Conservation (phyloP, 2,329 filamentous ascomycete species). For the Helicocarpus griseus region DNA sequence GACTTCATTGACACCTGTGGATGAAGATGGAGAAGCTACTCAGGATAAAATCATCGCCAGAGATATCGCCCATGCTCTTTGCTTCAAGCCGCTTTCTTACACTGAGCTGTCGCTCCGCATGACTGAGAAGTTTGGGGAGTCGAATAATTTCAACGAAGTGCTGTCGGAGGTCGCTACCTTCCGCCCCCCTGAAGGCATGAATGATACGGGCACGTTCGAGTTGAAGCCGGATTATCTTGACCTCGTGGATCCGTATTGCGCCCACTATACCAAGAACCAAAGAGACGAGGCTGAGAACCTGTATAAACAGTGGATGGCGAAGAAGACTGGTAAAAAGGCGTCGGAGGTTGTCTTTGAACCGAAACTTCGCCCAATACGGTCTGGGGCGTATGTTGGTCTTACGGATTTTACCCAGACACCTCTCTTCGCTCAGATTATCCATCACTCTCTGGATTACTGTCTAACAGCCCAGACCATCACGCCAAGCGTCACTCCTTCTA, state of each 20-base stretch:
- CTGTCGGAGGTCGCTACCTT: constrained; percentile 82
- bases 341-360: constrained; percentile 90
- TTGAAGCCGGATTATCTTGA: constrained; percentile 77
- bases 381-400: constrained; percentile 67
- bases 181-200: constrained; percentile 80
- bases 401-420: constrained; percentile 72
- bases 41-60: constrained; percentile 66
- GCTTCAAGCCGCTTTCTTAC: constrained; percentile 92
- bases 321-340: constrained; percentile 68
- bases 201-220: constrained; percentile 89
- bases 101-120: constrained; percentile 81
- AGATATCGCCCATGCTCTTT: constrained; percentile 86
- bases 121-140: constrained; percentile 80
- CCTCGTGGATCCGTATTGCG: constrained; percentile 87
- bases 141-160: constrained; percentile 76
- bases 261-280: constrained; percentile 94
- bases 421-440: constrained; percentile 82
- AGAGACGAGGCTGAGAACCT: constrained; percentile 87
- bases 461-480: constrained; percentile 59
- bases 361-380: constrained; percentile 62
- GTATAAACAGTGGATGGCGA: constrained; percentile 78
- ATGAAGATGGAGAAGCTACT: constrained; percentile 24
- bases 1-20: constrained; percentile 50
- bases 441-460: constrained; percentile 76
- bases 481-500: constrained; percentile 65